Evolutionary conservation across 148 eudicot genomes (phyloP).

Genomic region (Chenopodium suecicum): DNA sequence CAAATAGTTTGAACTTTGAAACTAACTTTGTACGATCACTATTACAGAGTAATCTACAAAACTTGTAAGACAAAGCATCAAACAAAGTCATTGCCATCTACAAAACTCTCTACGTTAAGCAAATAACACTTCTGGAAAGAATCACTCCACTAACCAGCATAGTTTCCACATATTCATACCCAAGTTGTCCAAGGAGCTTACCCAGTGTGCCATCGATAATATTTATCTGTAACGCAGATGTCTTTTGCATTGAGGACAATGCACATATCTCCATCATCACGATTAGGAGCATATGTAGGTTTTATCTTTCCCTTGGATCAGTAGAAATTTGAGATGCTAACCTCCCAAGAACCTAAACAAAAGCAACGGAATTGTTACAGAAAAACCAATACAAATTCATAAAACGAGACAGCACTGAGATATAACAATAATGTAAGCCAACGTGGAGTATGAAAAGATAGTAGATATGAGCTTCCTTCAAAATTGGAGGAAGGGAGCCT

Average conservation of each 20-base stretch:
- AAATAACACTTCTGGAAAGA: too few relatives aligned
- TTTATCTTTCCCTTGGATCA: constrained; percentile 94
- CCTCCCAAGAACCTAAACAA: constrained; percentile 78
- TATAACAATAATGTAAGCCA: background rate
- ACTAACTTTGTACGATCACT: background rate
- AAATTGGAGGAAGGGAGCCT: background rate
- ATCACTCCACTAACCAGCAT: too few relatives aligned
- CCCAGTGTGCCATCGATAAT: constrained; percentile 94
- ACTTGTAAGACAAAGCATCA: too few relatives aligned
- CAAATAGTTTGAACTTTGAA: background rate
- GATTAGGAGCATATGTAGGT: constrained; percentile 82
- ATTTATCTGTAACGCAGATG: constrained; percentile 75
- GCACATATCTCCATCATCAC: constrained; percentile 98
- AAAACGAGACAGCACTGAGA: background rate
- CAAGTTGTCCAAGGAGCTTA: constrained; percentile 31
- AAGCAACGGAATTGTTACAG: constrained; percentile 2
- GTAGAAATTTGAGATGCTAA: constrained; percentile 84
- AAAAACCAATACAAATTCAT: background rate
- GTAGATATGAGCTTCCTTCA: background rate
- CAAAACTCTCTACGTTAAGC: too few relatives aligned
- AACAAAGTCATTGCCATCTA: too few relatives aligned
- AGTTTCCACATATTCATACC: background rate
- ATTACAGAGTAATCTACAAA: too few relatives aligned
- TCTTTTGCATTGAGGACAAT: constrained; percentile 90
- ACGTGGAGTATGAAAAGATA: constrained; percentile 1